Evolutionary conservation across 805 yeast genomes (phyloP).

Genomic region (Wickerhamomyces bisporus): DNA sequence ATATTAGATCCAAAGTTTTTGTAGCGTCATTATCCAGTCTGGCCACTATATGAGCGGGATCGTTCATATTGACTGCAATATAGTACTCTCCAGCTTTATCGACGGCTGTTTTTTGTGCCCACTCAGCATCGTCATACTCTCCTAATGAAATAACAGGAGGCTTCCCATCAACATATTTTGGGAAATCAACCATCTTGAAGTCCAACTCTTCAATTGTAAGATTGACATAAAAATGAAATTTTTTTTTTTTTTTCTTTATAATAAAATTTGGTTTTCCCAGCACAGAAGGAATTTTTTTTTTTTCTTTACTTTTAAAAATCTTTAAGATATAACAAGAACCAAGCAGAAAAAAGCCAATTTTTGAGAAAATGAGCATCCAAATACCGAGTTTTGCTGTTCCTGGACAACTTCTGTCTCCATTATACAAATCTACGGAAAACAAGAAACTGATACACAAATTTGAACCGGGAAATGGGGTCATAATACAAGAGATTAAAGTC

Average conservation of each 20-base stretch:
- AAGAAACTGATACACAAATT: conserved; percentile 36
- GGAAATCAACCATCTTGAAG: conserved; percentile 26
- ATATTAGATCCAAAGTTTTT: conserved; percentile 38
- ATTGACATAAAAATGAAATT: background rate
- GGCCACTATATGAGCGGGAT: conserved; percentile 41
- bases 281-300: no score
- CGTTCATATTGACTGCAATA: conserved; percentile 41
- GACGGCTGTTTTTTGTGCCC: conserved; percentile 48
- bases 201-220: background rate
- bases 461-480: conserved; percentile 62
- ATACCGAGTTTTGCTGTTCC: conserved; percentile 59
- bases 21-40: conserved; percentile 32
- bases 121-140: conserved; percentile 46
- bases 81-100: conserved; percentile 32
- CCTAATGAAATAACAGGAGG: conserved; percentile 42
- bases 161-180: conserved; percentile 37
- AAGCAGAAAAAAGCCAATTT: no score
- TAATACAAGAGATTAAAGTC: conserved; percentile 39
- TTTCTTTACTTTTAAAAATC: no score
- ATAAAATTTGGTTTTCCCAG: background rate
- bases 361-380: conserved; percentile 15
- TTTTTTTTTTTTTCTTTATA: background rate
- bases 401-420: conserved; percentile 73
- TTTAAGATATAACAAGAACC: no score
- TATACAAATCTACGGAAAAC: conserved; percentile 34